phyloP scores from a whole-genome alignment of 2,329 filamentous ascomycete species.

The Coniella lustricola region DNA sequence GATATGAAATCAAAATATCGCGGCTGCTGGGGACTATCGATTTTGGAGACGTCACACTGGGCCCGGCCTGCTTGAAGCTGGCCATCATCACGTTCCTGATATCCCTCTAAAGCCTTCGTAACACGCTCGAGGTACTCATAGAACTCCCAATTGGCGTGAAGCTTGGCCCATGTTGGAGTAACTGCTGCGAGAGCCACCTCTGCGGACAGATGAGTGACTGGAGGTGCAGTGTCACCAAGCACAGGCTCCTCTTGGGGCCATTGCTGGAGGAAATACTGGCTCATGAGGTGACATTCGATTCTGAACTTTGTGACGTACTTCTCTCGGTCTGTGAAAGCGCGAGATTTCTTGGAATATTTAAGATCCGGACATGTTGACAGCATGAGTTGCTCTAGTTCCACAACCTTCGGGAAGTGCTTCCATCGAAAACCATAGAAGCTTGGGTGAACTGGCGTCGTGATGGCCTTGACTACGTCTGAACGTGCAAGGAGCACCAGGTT shows the following conservation, averaged over 20 bases:
- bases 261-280: slow-evolving; percentile 33
- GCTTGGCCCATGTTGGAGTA: slow-evolving; percentile 37
- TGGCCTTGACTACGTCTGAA: neutral
- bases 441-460: neutral
- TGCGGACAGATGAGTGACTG: slow-evolving; percentile 28
- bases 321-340: neutral
- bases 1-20: neutral
- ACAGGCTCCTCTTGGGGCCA: slow-evolving; percentile 37
- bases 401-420: neutral
- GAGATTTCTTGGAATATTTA: neutral
- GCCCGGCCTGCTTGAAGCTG: neutral
- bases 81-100: neutral
- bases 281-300: slow-evolving; percentile 23
- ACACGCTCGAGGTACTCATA: slow-evolving; percentile 35
- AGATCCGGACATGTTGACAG: neutral
- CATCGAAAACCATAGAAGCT: slow-evolving; percentile 5
- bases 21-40: neutral
- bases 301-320: neutral
- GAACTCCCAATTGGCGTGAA: slow-evolving; percentile 42
- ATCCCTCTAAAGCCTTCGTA: slow-evolving; percentile 31
- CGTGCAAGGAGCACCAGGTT: neutral
- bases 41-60: neutral
- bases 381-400: neutral
- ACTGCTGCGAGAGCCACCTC: slow-evolving; percentile 32
- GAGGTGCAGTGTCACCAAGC: slow-evolving; percentile 20